phyloP scores from a whole-genome alignment of 2,329 filamentous ascomycete species.

The Colletotrichum sp. region DNA sequence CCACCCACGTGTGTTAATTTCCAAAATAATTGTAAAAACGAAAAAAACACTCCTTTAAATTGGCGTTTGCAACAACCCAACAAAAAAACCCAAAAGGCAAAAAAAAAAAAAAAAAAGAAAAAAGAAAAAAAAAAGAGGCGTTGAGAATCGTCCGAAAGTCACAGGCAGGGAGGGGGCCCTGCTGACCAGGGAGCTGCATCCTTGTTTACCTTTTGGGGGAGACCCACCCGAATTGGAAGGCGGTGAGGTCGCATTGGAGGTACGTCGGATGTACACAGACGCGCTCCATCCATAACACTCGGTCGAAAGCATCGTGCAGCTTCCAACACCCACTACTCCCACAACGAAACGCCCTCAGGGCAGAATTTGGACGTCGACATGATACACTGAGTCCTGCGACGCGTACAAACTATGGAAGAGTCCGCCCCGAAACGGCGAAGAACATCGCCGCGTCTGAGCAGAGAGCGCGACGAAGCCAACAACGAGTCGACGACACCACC shows the following conservation, averaged over 20 bases:
- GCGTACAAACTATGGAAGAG: conserved; percentile 45
- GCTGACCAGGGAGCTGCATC: neutral
- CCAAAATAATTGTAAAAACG: no score
- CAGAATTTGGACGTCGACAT: neutral
- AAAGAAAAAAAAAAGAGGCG: no score
- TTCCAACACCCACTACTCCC: neutral
- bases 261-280: neutral
- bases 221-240: conserved; percentile 16
- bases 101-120: no score
- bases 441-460: conserved; percentile 58
- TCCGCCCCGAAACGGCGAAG: conserved; percentile 70
- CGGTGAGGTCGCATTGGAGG: conserved; percentile 25
- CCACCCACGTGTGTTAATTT: no score
- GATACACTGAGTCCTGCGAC: neutral
- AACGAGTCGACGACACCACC: conserved; percentile 42
- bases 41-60: no score
- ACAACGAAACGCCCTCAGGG: neutral
- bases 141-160: neutral
- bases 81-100: no score
- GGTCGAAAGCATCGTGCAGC: neutral
- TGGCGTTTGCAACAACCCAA: no score
- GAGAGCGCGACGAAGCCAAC: conserved; percentile 14
- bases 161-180: neutral
- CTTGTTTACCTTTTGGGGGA: neutral
- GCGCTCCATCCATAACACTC: neutral